Percentiles rank a stretch among this genome's conserved stretches.
Conservation (phyloP, 202 grass and related monocot species). For the Zoysia matrella region DNA sequence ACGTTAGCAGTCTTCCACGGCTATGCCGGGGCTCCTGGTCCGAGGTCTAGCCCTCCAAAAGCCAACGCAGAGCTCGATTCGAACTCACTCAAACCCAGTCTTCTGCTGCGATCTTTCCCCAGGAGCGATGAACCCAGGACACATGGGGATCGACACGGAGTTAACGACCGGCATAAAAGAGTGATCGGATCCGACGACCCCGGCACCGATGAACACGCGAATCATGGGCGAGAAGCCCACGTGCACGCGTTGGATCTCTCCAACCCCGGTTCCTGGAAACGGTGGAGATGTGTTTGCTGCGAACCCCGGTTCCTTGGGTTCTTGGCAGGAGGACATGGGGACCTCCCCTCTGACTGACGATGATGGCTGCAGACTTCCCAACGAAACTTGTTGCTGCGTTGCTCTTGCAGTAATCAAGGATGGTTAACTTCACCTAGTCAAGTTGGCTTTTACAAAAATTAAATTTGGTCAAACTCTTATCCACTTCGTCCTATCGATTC, state of each 20-base stretch:
- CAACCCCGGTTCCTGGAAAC: conserved; percentile 3
- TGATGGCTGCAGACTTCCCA: conserved; percentile 6
- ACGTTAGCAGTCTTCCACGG: background rate
- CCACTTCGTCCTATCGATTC: background rate
- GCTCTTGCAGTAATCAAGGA: conserved; percentile 8
- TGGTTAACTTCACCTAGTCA: conserved; percentile 13
- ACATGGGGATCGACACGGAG: background rate
- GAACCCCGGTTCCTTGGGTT: background rate
- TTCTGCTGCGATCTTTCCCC: conserved; percentile 1
- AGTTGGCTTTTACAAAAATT: background rate
- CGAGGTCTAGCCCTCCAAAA: background rate
- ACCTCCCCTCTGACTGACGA: background rate
- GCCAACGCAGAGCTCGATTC: background rate
- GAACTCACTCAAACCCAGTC: background rate
- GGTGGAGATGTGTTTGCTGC: background rate
- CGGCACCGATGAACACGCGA: conserved; percentile 29
- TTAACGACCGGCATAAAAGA: conserved; percentile 41
- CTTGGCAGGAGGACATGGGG: background rate
- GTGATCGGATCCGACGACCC: conserved; percentile 38
- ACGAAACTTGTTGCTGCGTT: background rate
- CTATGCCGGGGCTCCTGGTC: background rate
- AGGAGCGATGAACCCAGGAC: background rate
- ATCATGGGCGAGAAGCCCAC: background rate
- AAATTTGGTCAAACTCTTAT: conserved; percentile 23
- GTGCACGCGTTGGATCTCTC: conserved; percentile 35